A percentile compares a stretch with the other conserved stretches of the same genome.
phyloP scores from a whole-genome alignment of 1,284 basidiomycete genomes.

The Ustilago crameri region DNA sequence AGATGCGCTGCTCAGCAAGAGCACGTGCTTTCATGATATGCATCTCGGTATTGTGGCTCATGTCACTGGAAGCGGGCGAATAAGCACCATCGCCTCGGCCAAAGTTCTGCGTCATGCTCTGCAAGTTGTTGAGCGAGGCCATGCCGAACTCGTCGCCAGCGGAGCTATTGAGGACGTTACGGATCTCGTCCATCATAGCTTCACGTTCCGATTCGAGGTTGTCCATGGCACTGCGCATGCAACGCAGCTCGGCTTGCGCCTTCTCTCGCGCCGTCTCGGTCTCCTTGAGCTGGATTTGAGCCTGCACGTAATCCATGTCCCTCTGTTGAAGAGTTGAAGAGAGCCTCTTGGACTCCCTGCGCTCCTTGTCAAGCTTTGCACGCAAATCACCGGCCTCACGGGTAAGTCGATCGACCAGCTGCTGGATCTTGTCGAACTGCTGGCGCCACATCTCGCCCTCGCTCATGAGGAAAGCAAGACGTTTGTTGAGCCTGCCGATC shows the following conservation, averaged over 20 bases:
- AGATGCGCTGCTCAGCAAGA: constrained; percentile 59
- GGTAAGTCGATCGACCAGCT: constrained; percentile 84
- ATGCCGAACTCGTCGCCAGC: constrained; percentile 46
- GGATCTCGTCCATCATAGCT: constrained; percentile 66
- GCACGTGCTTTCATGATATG: constrained; percentile 59
- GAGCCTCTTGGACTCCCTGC: constrained; percentile 82
- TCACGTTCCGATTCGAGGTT: constrained; percentile 57
- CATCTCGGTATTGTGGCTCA: constrained; percentile 49
- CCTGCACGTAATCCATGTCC: constrained; percentile 58
- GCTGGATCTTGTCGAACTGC: constrained; percentile 88
- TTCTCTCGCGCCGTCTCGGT: constrained; percentile 62
- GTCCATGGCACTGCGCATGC: constrained; percentile 61
- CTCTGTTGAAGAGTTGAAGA: constrained; percentile 69
- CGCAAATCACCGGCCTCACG: constrained; percentile 81
- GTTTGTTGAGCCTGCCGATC: constrained; percentile 73
- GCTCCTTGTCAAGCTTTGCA: constrained; percentile 85
- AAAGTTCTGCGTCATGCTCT: constrained; percentile 37
- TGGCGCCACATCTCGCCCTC: constrained; percentile 88
- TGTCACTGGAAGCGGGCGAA: constrained; percentile 41
- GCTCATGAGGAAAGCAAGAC: constrained; percentile 89
- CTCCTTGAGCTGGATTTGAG: constrained; percentile 57
- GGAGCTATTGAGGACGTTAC: constrained; percentile 49
- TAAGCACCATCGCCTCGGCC: constrained; percentile 15
- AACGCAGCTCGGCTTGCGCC: constrained; percentile 52
- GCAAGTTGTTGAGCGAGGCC: constrained; percentile 48